These are phyloP conservation scores for Discostella stelligeroides DNA, from an alignment of 108 stramenopile species.

Conservation along the genomic window DNA sequence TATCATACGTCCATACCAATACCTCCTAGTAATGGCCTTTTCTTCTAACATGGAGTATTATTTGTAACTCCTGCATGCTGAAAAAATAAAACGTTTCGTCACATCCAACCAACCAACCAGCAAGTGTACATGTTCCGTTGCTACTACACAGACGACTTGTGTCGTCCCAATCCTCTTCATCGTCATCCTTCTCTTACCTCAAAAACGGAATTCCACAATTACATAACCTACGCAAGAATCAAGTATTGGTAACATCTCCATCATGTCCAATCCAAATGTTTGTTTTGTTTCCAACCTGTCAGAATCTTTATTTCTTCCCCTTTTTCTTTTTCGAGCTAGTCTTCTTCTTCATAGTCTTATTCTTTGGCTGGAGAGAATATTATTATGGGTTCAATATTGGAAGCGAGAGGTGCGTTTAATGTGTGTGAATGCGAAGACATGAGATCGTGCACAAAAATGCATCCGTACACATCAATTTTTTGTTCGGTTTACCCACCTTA, in stretches of 20 bases:
- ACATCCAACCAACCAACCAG: too few species aligned
- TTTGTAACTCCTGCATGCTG: too few species aligned
- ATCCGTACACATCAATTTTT: too few species aligned
- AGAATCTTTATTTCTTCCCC: conserved; percentile 24
- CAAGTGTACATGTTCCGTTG: too few species aligned
- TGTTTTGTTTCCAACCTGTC: not conserved
- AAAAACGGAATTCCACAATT: not conserved
- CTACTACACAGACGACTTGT: too few species aligned
- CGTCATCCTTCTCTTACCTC: not conserved
- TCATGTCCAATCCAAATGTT: not conserved
- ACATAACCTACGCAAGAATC: not conserved
- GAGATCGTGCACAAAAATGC: not conserved
- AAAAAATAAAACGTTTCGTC: too few species aligned
- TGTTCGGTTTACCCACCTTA: conserved; percentile 36
- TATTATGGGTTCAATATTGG: too few species aligned
- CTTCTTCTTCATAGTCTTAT: conserved; percentile 49
- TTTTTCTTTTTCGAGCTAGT: conserved; percentile 51
- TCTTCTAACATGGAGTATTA: too few species aligned
- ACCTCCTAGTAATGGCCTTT: too few species aligned
- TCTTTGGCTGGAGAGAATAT: conserved; percentile 22
- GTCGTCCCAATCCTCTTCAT: not conserved
- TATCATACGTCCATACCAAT: too few species aligned
- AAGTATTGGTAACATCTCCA: not conserved
- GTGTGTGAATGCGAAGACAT: not conserved
- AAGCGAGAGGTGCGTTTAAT: too few species aligned